A percentile compares a stretch with the other conserved stretches of the same genome.
These are phyloP conservation scores for Phyllosticta citribraziliensis DNA, from an alignment of 2,329 filamentous ascomycete genomes.

Conservation along the genomic window DNA sequence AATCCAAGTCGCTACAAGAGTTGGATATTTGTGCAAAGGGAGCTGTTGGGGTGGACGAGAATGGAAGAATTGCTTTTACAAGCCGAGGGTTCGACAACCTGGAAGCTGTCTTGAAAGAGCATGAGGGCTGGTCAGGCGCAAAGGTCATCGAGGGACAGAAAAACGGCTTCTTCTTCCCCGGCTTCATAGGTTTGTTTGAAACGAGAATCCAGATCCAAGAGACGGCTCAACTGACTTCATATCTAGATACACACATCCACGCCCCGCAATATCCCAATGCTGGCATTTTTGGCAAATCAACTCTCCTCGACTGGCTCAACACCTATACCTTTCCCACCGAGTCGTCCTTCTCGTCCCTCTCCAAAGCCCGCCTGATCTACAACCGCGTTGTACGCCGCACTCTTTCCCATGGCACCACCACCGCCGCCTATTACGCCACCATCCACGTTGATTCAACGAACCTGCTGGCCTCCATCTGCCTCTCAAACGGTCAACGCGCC, in stretches of 20 bases:
- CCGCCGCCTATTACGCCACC: constrained; percentile 90
- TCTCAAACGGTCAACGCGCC: constrained; percentile 71
- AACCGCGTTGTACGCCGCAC: constrained; percentile 68
- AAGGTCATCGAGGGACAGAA: constrained; percentile 29
- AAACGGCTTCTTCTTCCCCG: constrained; percentile 71
- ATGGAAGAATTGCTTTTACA: constrained; percentile 43
- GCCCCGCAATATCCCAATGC: constrained; percentile 91
- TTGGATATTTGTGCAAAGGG: constrained; percentile 41
- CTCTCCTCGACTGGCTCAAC: constrained; percentile 85
- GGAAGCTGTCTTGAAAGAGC: constrained; percentile 16
- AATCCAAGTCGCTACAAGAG: constrained; percentile 39
- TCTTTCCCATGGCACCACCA: constrained; percentile 83
- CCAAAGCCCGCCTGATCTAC: constrained; percentile 63
- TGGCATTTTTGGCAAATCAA: constrained; percentile 88
- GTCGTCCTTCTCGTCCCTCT: constrained; percentile 55
- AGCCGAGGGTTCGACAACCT: constrained; percentile 23
- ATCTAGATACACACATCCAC: constrained; percentile 83
- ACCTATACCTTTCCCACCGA: constrained; percentile 95
- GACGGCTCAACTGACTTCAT: constrained; percentile 14
- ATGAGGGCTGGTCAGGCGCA: constrained; percentile 31
- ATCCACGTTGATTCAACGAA: constrained; percentile 83
- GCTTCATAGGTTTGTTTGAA: constrained; percentile 56
- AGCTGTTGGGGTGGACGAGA: constrained; percentile 42
- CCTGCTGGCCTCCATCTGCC: constrained; percentile 74
- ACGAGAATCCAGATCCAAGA: background rate